Evolutionary conservation across 2,329 filamentous ascomycete species (phyloP).

Genomic region (Talaromyces piceae): DNA sequence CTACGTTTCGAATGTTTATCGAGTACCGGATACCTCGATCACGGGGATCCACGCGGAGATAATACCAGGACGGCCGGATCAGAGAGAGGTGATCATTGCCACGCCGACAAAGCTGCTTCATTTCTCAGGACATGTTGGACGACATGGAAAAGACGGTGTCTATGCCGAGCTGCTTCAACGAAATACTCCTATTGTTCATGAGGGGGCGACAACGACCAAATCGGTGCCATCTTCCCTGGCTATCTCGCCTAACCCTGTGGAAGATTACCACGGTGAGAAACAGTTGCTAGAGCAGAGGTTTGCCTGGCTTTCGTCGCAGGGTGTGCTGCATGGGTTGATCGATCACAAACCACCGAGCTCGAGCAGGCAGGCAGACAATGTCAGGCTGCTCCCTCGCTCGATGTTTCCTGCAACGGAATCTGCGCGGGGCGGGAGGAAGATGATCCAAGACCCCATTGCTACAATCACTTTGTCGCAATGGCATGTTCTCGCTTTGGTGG

Average conservation of each 20-base stretch:
- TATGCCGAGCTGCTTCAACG: conserved; percentile 83
- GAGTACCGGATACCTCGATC: conserved; percentile 71
- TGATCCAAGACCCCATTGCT: conserved; percentile 64
- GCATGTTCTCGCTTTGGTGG: conserved; percentile 79
- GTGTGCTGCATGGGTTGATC: conserved; percentile 80
- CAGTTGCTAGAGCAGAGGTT: conserved; percentile 52
- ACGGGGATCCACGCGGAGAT: conserved; percentile 80
- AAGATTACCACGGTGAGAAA: conserved; percentile 49
- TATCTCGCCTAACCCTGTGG: conserved; percentile 66
- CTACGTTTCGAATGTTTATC: conserved; percentile 78
- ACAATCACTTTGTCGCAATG: conserved; percentile 85
- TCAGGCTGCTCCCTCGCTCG: conserved; percentile 67
- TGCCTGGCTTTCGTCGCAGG: conserved; percentile 84
- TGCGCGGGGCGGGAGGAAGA: conserved; percentile 55
- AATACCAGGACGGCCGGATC: conserved; percentile 59
- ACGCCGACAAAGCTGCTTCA: conserved; percentile 74
- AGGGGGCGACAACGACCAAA: conserved; percentile 55
- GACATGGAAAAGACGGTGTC: conserved; percentile 68
- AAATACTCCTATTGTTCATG: conserved; percentile 71
- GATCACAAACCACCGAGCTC: conserved; percentile 60
- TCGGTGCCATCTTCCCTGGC: conserved; percentile 60
- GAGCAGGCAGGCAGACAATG: conserved; percentile 66
- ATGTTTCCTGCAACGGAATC: conserved; percentile 64
- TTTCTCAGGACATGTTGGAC: conserved; percentile 68
- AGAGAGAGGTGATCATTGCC: conserved; percentile 69